These are phyloP conservation scores for Penicillium palitans DNA, from an alignment of 2,329 filamentous ascomycete species.

Conservation along the genomic window DNA sequence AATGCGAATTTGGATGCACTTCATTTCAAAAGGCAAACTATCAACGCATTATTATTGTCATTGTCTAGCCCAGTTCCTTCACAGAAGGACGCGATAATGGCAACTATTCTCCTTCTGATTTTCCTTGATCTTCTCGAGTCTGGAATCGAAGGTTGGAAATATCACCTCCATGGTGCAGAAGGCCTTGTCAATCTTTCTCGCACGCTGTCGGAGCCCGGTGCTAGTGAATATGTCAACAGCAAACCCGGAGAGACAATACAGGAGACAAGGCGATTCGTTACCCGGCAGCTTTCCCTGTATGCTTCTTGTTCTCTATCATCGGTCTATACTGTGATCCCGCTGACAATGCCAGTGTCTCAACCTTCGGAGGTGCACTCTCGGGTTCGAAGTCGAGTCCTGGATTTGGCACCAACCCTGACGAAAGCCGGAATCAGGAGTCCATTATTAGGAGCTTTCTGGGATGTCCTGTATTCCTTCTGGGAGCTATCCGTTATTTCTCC, in stretches of 20 bases:
- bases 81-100: background rate
- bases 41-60: conserved; percentile 13
- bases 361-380: background rate
- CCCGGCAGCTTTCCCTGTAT: background rate
- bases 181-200: background rate
- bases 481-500: background rate
- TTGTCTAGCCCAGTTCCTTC: conserved; percentile 1
- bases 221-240: background rate
- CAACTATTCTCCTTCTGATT: conserved; percentile 8
- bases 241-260: background rate
- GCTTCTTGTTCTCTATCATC: background rate
- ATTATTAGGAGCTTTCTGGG: background rate
- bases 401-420: background rate
- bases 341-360: background rate
- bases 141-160: conserved; percentile 9
- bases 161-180: conserved; percentile 9
- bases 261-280: background rate
- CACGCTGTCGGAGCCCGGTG: background rate
- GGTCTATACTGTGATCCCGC: background rate
- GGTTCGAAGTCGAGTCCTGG: background rate
- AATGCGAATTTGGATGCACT: conserved; percentile 23
- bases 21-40: conserved; percentile 24
- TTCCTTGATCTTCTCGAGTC: conserved; percentile 13
- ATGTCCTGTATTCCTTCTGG: background rate
- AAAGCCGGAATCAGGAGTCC: background rate